Evolutionary conservation across 2,329 filamentous ascomycete genomes (phyloP), one percentile per base, ranked within the genome.

Genomic region (Rutstroemia sp.): DNA sequence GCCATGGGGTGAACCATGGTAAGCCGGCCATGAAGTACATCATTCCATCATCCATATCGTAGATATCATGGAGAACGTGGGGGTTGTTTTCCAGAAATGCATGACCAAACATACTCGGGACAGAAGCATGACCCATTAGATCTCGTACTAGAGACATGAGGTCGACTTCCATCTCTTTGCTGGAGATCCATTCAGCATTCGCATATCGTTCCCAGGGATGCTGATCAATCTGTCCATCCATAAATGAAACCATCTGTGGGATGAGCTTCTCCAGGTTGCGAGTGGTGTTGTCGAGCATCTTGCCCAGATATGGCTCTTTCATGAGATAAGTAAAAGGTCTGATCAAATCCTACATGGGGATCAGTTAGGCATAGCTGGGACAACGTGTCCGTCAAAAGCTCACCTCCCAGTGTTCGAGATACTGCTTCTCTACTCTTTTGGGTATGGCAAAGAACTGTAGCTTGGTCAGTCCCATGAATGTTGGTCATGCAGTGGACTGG

Each of bases 201-300:
- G 72, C 75, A n/a, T 68, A 70, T 36, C 80, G 76, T 65, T 87
- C 84, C 83, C 84, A 87, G 2, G 73, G 72, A 62, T 76, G 75
- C 58, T 85, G 80, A 63, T 87, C 83, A 23, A 87, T 80, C 2
- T 76, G 71, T 17, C 80, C 83, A 7, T 75, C 72, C 39, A 75
- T 76, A 62, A 83, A 84, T 0, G 81, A 82, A 40, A 86, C 75
- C 36, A 87, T 67, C 53, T 81, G 78, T 4, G 79, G 77, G 10
- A 80, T 72, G 17, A 76, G 72, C 6, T 69, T 66, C 58, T 77
- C 70, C 5, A 77, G 68, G 56, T 69, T 70, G 40, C 60, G 67
- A 47, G 70, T 73, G 6, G 72, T 73, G 14, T 60, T 57, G 4
- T 67, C 61, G 1, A 76, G 67, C 58, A 75, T 66, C 48, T 72